Evolutionary conservation across 208 protist species (phyloP), one percentile per base, ranked within the genome.

Genomic region (Crithidia fasciculata): DNA sequence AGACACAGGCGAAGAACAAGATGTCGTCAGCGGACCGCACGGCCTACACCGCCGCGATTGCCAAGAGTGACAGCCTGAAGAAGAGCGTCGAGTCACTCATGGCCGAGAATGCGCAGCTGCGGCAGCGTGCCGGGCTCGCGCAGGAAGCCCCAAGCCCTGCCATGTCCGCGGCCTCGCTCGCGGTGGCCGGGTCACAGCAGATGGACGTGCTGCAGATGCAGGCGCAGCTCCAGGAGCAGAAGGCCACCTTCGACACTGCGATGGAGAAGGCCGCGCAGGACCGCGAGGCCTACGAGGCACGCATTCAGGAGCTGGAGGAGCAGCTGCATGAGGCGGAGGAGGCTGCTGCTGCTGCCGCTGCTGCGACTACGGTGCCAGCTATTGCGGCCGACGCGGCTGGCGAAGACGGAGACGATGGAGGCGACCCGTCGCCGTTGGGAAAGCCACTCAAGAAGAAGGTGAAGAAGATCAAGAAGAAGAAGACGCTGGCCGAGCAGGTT

Each of bases 391-490:
- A 7, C 36, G 75, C 3, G 13, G 16, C 40, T 5, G 53, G 41
- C 18, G 56, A 65, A 0, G 69, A 28, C 45, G 56, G 55, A n/a
- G 65, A 45, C 37, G 69, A 64, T 16, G 44, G 57, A 18, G 64
- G 63, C 10, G 57, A 62, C 7, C 8, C 60, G 10, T 45, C 72
- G 5, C 66, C 55, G 47, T 53, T 69, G 4, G 63, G 67, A 19
- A 56, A 61, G 28, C 73, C 69, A 2, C 45, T 36, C n/a, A 81
- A 74, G 72, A 84, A 84, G 68, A 85, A 83, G 68, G 62, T 78
- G n/a, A 87, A 82, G 69, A 90, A 90, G 77, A 80, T 80, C 53
- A 80, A 54, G 16, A 86, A 83, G 72, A 84, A 79, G 75, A 82
- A 83, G 71, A 86, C 71, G 39, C 56, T 85, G 45, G 71, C 72